Conservation (phyloP, 192 early-diverging fungal genomes). For the Pilobolus umbonatus region DNA sequence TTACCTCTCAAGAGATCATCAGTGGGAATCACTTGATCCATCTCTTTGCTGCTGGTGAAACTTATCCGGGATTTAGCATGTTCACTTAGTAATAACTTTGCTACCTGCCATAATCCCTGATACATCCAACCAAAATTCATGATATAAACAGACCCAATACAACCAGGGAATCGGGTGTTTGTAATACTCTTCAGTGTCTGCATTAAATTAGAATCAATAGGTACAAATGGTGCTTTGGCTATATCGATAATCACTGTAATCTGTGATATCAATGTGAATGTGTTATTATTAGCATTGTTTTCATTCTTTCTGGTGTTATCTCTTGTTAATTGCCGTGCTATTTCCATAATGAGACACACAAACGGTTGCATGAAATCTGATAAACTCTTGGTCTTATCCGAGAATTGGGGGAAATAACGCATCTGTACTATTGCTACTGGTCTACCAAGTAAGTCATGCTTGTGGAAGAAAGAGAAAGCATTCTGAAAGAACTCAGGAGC, state of each 20-base stretch:
- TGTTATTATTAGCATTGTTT: conserved; percentile 4
- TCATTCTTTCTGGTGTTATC: conserved; percentile 30
- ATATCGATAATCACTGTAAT: conserved; percentile 27
- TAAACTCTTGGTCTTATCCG: conserved; percentile 6
- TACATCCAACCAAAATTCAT: conserved; percentile 46
- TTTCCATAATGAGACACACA: conserved; percentile 37
- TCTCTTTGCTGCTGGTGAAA: conserved; percentile 26
- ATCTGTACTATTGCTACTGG: conserved; percentile 36
- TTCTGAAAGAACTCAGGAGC: conserved; percentile 23
- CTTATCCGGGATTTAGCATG: conserved; percentile 31
- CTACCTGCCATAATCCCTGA: conserved; percentile 38
- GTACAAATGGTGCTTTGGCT: conserved; percentile 24
- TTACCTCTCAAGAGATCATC: conserved; percentile 31
- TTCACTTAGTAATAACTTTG: conserved; percentile 34
- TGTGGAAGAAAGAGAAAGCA: conserved; percentile 38
- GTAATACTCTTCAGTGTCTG: conserved; percentile 17
- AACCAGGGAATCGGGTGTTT: conserved; percentile 22
- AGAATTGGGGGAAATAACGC: conserved; percentile 29
- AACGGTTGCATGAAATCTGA: conserved; percentile 29
- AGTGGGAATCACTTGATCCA: conserved; percentile 18
- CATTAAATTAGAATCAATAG: conserved; percentile 20
- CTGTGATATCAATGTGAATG: conserved; percentile 17
- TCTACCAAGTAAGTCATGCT: conserved; percentile 32
- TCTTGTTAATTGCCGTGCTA: conserved; percentile 34
- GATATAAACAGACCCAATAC: conserved; percentile 27